Evolutionary conservation across 164 flowering plant genomes (phyloP), one percentile per base, ranked within the genome.

Genomic region (Chimonanthus salicifolius): DNA sequence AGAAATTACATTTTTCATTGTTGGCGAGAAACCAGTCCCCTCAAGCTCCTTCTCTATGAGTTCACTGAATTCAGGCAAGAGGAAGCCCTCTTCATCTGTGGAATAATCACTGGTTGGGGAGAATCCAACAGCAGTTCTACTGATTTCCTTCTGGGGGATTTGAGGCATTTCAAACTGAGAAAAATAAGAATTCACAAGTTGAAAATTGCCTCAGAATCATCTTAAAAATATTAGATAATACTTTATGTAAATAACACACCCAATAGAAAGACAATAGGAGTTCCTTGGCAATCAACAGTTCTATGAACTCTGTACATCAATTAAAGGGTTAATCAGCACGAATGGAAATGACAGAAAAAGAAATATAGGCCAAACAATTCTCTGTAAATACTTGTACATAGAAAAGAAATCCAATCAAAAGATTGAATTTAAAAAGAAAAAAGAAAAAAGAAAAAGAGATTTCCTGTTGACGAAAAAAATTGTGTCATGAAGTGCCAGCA

Each of bases 41-140:
- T 85, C 84, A 62, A 83, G 80, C 70, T 89, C 90, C 72, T 84
- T 82, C 70, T 62, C 68, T 20, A 88, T 75, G 7, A 88, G 83
- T 9, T 88, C 90, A 62, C 84, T 76, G 33, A 88, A 86, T 75
- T 89, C 90, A 1, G 93, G 92, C 79, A 87, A 78, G 71, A 92
- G 86, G 50, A 75, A 80, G 45, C 76, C 77, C 60, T 87, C 90
- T 78, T 82, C 87, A 21, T 86, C 89, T 63, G 66, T 89, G 75
- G 74, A 68, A n/a, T 21, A 68, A 73, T 72, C 83, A 72, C 79
- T 83, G 65, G 75, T 74, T 10, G 90, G 83, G 43, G 91, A 83
- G 71, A 78, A 69, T n/a, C 73, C 80, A 69, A 62, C 70, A 2
- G 8, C 54, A 10, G 82, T 63, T 74, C 68, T 72, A 62, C 78